A percentile compares a stretch with the other conserved stretches of the same genome.
Conservation (phyloP, 2,329 filamentous ascomycete species). For the Clarireedia sp. region DNA sequence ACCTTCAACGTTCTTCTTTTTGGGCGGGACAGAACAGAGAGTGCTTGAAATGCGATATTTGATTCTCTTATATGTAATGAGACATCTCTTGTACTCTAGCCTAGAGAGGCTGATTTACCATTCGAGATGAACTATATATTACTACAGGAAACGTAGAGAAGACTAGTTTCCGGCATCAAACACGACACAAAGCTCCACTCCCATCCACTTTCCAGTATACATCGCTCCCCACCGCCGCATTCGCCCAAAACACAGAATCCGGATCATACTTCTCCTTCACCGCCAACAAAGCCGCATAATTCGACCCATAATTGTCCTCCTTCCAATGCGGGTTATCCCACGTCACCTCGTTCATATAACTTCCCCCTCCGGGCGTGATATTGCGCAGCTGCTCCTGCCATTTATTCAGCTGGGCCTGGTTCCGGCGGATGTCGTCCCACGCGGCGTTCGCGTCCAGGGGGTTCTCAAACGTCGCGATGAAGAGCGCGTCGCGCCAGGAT, state of each 20-base stretch:
- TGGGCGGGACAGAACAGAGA: no score
- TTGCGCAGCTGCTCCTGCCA: neutral
- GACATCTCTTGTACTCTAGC: no score
- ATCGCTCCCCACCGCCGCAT: neutral
- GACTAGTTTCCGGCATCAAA: no score
- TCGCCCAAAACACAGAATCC: neutral
- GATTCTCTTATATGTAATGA: no score
- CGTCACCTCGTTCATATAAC: neutral
- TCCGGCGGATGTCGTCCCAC: neutral
- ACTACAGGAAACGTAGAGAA: no score
- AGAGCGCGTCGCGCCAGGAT: neutral
- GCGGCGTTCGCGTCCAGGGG: neutral
- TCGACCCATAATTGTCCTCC: neutral
- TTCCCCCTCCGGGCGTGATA: neutral
- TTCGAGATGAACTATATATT: no score
- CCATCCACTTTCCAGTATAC: neutral
- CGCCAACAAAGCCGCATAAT: neutral
- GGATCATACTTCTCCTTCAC: neutral
- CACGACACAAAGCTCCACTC: neutral
- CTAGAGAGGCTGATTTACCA: no score
- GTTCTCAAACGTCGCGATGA: neutral
- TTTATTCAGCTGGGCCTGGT: neutral
- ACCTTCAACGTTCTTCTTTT: no score
- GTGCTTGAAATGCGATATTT: no score
- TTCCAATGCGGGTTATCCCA: neutral